Conservation (phyloP, 2,329 filamentous ascomycete species). For the Chaetomium olivaceum region DNA sequence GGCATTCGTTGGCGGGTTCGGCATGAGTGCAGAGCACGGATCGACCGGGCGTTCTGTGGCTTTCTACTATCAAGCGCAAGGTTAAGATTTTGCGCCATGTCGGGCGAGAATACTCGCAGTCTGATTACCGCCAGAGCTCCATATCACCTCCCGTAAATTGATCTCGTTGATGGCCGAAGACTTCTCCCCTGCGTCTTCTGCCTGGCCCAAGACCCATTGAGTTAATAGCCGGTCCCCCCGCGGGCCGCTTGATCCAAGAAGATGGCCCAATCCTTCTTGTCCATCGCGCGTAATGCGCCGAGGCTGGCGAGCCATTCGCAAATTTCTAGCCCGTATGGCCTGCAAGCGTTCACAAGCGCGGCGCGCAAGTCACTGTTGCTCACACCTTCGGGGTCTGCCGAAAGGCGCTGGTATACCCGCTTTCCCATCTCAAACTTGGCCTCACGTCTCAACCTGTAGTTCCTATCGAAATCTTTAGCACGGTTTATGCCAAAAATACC, state of each 20-base stretch:
- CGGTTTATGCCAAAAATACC: too few relatives aligned
- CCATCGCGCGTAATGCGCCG: not conserved
- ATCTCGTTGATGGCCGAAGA: not conserved
- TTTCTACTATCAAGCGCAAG: not conserved
- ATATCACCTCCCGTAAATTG: not conserved
- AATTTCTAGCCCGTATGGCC: not conserved
- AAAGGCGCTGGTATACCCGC: not conserved
- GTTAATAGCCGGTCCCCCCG: not conserved
- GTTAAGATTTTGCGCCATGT: not conserved
- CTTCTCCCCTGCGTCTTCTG: not conserved
- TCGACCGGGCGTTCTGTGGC: too few relatives aligned
- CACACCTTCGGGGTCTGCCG: not conserved
- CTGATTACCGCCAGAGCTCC: too few relatives aligned
- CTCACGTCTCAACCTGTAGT: too few relatives aligned
- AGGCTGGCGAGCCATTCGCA: constrained; percentile 11
- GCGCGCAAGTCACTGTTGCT: not conserved
- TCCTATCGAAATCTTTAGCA: too few relatives aligned
- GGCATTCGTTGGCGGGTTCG: not conserved
- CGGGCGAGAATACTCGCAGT: not conserved
- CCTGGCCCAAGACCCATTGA: not conserved
- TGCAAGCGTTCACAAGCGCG: not conserved
- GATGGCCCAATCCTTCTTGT: not conserved
- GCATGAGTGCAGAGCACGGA: not conserved
- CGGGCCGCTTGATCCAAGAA: not conserved
- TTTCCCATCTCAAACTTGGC: not conserved